phyloP scores from a whole-genome alignment of 306 rosid genomes.

The Delonix regia region DNA sequence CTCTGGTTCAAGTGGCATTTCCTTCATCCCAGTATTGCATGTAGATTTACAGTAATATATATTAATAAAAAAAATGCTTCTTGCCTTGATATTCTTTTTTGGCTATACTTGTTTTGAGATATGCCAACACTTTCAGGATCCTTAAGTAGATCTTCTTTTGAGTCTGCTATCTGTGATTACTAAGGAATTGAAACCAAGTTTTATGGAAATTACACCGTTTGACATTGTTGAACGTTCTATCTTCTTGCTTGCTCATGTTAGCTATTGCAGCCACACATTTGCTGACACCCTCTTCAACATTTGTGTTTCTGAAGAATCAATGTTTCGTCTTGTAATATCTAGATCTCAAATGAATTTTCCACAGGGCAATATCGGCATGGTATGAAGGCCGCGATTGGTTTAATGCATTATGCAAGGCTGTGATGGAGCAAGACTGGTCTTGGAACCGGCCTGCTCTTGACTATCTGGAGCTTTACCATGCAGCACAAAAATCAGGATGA shows the following conservation, averaged over 20 bases:
- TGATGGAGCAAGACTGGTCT: constrained; percentile 99
- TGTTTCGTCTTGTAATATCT: constrained; percentile 10
- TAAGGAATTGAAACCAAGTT: background rate
- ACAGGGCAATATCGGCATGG: constrained; percentile 94
- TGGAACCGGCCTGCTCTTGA: constrained; percentile 98
- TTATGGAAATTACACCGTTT: background rate
- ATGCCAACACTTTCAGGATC: background rate
- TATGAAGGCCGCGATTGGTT: constrained; percentile 82
- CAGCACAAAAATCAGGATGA: constrained; percentile 64
- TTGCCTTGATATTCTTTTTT: too few species aligned
- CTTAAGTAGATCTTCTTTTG: background rate
- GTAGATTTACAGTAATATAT: background rate
- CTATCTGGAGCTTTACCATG: constrained; percentile 91
- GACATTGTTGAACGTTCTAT: background rate
- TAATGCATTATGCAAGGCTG: constrained; percentile 75
- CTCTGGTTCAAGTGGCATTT: background rate
- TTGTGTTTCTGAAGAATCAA: background rate
- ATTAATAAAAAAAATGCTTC: background rate
- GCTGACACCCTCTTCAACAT: background rate
- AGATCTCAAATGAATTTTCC: constrained; percentile 16
- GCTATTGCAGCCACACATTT: background rate
- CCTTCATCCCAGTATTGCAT: background rate
- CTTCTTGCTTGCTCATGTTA: background rate
- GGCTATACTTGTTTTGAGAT: background rate
- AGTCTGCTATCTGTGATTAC: background rate